Conservation (phyloP, 2,329 filamentous ascomycete species). For the Graphilbum fragrans region DNA sequence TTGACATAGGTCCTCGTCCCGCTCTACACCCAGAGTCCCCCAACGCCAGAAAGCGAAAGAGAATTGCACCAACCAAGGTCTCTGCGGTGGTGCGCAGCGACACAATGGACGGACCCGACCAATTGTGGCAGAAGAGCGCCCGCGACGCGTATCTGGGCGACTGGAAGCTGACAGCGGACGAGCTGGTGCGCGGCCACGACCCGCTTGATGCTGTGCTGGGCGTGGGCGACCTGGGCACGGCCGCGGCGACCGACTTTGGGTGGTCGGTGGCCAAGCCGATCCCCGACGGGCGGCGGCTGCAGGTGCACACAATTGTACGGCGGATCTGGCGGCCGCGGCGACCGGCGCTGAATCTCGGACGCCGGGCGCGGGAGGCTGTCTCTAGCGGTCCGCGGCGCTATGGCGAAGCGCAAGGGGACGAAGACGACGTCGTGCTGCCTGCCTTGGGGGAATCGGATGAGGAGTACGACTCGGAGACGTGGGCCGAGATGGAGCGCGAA, state of each 20-base stretch:
- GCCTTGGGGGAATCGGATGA: slow-evolving; percentile 30
- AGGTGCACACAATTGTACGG: slow-evolving; percentile 28
- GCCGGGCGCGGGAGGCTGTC: slow-evolving; percentile 1
- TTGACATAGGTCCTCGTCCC: not conserved
- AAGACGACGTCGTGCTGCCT: slow-evolving; percentile 22
- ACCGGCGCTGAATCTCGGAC: slow-evolving; percentile 4
- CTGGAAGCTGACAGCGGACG: slow-evolving; percentile 13
- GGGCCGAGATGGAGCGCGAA: slow-evolving; percentile 48
- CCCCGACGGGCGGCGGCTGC: slow-evolving; percentile 30
- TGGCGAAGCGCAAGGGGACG: not conserved
- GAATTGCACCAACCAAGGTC: slow-evolving; percentile 14
- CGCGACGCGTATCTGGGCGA: slow-evolving; percentile 23
- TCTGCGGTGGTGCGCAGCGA: too few species aligned
- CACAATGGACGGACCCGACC: not conserved
- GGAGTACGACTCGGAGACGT: slow-evolving; percentile 21
- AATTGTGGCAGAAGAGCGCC: slow-evolving; percentile 5
- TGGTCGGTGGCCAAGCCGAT: slow-evolving; percentile 12
- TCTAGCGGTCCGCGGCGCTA: not conserved
- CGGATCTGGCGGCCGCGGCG: slow-evolving; percentile 19
- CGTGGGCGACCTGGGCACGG: not conserved
- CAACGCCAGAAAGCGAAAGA: slow-evolving; percentile 16
- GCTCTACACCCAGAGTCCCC: not conserved
- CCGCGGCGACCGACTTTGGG: slow-evolving; percentile 2
- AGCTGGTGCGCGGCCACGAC: slow-evolving; percentile 5
- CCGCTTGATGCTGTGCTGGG: not conserved